These are phyloP conservation scores for Sisymbrium altissimum DNA, from an alignment of 345 rosid genomes.

Conservation along the genomic window DNA sequence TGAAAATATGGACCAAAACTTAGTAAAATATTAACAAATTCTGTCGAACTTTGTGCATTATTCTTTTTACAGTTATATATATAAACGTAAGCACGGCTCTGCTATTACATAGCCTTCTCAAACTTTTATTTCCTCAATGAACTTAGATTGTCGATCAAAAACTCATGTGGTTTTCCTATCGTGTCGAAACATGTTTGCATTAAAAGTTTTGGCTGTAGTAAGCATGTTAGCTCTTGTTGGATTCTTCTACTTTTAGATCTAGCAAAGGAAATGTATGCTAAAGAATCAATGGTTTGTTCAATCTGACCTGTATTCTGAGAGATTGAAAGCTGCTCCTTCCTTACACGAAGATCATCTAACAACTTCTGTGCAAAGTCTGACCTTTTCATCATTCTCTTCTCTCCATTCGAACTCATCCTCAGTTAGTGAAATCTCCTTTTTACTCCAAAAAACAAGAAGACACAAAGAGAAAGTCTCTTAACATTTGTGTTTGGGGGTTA, in stretches of 20 bases:
- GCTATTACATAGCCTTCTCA: neutral
- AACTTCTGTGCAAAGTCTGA: slow-evolving; percentile 92
- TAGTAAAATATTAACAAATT: neutral
- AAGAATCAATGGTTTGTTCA: neutral
- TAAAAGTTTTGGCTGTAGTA: neutral
- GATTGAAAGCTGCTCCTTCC: slow-evolving; percentile 69
- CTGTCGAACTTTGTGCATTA: neutral
- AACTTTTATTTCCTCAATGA: neutral
- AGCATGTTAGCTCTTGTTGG: neutral
- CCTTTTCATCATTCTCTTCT: slow-evolving; percentile 62
- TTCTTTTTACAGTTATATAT: neutral
- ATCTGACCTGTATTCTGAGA: slow-evolving; percentile 56
- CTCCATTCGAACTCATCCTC: slow-evolving; percentile 24
- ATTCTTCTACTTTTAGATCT: neutral
- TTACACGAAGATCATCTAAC: slow-evolving; percentile 75
- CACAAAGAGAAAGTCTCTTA: slow-evolving; percentile 3
- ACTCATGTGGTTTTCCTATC: neutral
- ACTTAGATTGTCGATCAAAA: neutral
- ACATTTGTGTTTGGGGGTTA: slow-evolving; percentile 13
- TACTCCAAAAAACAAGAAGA: neutral
- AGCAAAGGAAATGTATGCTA: neutral
- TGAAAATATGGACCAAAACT: neutral
- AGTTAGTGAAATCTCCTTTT: neutral
- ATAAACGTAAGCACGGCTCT: neutral
- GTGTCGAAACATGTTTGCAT: neutral